Percentiles rank a stretch among this genome's conserved stretches.
Evolutionary conservation across 129 eudicot species (phyloP).

Genomic region (Ambrosia artemisiifolia): DNA sequence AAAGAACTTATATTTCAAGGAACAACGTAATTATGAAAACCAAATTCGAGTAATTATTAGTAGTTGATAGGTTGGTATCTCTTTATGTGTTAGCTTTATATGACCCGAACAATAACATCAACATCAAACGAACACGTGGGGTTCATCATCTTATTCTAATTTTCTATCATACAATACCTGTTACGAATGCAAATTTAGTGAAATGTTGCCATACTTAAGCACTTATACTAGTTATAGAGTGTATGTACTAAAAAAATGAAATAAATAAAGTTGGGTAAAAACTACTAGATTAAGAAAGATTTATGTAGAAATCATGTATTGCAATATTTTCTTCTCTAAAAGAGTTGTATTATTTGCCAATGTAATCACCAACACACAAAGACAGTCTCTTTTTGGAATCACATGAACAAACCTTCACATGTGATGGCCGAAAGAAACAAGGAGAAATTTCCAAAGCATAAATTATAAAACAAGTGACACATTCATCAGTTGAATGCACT

Average conservation of each 20-base stretch:
- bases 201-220: neutral
- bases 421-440: constrained; percentile 34
- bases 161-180: neutral
- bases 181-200: neutral
- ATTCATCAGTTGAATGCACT: constrained; percentile 32
- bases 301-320: neutral
- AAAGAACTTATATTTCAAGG: neutral
- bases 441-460: constrained; percentile 37
- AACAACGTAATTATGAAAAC: neutral
- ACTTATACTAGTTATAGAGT: neutral
- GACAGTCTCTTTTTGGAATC: constrained; percentile 36
- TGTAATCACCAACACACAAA: constrained; percentile 28
- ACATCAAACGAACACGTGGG: constrained; percentile 16
- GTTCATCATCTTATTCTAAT: constrained; percentile 13
- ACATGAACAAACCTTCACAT: constrained; percentile 39
- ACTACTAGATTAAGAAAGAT: neutral
- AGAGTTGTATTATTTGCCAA: neutral
- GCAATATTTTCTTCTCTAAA: neutral
- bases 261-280: neutral
- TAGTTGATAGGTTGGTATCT: neutral
- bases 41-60: neutral
- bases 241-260: neutral
- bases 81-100: neutral
- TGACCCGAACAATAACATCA: neutral
- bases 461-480: constrained; percentile 40